Conservation (phyloP, 1,284 basidiomycete genomes). For the Megacollybia platyphylla region DNA sequence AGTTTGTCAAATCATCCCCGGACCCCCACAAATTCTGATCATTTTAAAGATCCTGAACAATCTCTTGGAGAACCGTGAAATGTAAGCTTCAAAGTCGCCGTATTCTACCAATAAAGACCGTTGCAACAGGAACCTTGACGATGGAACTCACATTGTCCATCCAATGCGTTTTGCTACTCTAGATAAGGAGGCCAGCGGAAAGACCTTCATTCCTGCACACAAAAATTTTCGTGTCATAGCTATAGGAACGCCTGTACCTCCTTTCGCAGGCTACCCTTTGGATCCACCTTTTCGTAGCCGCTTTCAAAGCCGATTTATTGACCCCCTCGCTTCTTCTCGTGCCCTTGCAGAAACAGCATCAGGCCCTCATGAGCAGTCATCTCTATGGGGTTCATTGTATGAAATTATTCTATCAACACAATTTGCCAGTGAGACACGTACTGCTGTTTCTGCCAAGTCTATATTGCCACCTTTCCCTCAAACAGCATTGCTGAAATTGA, state of each 20-base stretch:
- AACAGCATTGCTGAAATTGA: constrained; percentile 41
- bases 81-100: constrained; percentile 23
- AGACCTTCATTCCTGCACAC: constrained; percentile 42
- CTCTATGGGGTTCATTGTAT: constrained; percentile 24
- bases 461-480: constrained; percentile 49
- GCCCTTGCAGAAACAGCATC: constrained; percentile 18
- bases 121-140: constrained; percentile 42
- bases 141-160: constrained; percentile 63
- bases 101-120: background rate
- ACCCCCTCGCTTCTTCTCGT: constrained; percentile 42
- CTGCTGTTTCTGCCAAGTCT: constrained; percentile 35
- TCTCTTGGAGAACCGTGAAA: constrained; percentile 54
- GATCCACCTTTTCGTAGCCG: constrained; percentile 59
- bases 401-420: constrained; percentile 48
- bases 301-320: constrained; percentile 55
- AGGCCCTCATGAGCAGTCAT: background rate
- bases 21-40: background rate
- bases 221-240: constrained; percentile 52
- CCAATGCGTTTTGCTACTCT: constrained; percentile 42
- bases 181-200: constrained; percentile 17
- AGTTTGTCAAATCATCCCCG: constrained; percentile 12
- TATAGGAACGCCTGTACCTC: constrained; percentile 53
- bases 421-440: constrained; percentile 41
- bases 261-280: constrained; percentile 51
- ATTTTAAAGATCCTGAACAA: constrained; percentile 43